Evolutionary conservation across 176 grass and related monocot genomes (phyloP).

Genomic region (Puya raimondii): DNA sequence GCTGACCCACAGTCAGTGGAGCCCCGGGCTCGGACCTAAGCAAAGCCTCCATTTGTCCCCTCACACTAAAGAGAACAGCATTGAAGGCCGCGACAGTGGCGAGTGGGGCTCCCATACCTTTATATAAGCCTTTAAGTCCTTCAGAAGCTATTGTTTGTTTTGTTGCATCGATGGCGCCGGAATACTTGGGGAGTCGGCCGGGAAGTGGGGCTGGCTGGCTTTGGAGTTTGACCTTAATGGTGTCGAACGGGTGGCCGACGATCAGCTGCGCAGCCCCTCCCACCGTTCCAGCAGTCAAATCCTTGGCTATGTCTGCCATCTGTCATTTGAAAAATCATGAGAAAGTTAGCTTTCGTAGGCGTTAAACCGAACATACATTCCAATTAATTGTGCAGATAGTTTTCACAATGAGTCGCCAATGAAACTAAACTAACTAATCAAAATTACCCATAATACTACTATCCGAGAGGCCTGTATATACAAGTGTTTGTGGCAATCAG

Average conservation of each 20-base stretch:
- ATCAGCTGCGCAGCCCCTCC: conserved; percentile 68
- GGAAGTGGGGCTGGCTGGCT: conserved; percentile 59
- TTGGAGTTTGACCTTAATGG: conserved; percentile 89
- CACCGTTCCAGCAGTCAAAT: conserved; percentile 69
- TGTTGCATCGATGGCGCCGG: conserved; percentile 60
- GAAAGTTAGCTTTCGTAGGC: background rate
- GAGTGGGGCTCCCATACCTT: conserved; percentile 86
- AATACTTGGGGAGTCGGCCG: conserved; percentile 48
- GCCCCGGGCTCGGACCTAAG: conserved; percentile 46
- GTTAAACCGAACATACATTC: background rate
- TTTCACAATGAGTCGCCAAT: no score
- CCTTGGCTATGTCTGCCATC: conserved; percentile 83
- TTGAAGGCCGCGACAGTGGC: conserved; percentile 90
- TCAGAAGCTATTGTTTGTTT: conserved; percentile 59
- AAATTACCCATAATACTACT: no score
- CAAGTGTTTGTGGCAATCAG: no score
- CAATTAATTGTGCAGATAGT: no score
- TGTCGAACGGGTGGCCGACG: conserved; percentile 84
- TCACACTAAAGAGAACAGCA: conserved; percentile 67
- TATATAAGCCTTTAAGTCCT: conserved; percentile 66
- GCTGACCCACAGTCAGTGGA: conserved; percentile 48
- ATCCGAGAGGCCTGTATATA: no score
- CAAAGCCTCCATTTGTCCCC: conserved; percentile 73
- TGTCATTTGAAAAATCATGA: conserved; percentile 3
- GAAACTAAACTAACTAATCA: no score